Percentiles rank a stretch among this genome's conserved stretches.
These are phyloP conservation scores for Xylaria sp. DNA, from an alignment of 2,329 filamentous ascomycete genomes.

Conservation along the genomic window DNA sequence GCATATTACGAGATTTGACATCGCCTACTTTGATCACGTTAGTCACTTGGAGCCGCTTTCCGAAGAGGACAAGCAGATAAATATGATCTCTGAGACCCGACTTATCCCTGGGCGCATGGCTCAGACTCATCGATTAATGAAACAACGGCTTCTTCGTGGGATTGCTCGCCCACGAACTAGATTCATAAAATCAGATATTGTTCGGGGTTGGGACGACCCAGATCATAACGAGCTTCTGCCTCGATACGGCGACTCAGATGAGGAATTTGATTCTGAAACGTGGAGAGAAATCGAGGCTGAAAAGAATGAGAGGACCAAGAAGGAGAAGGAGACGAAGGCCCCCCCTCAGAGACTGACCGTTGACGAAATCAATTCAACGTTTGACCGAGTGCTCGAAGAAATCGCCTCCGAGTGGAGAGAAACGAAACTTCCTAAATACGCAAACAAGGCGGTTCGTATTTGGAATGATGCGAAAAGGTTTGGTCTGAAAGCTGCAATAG, in stretches of 20 bases:
- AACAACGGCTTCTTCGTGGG: slow-evolving; percentile 37
- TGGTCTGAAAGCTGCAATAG: slow-evolving; percentile 55
- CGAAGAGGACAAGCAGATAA: slow-evolving; percentile 30
- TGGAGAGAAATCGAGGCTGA: slow-evolving; percentile 71
- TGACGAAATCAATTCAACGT: slow-evolving; percentile 60
- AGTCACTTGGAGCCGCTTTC: background rate
- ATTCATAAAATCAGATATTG: slow-evolving; percentile 42
- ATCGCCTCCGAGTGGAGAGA: slow-evolving; percentile 66
- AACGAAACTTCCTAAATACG: slow-evolving; percentile 64
- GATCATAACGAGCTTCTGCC: slow-evolving; percentile 57
- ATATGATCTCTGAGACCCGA: slow-evolving; percentile 19
- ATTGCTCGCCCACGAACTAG: slow-evolving; percentile 7
- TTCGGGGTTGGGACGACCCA: slow-evolving; percentile 43
- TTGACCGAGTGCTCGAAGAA: slow-evolving; percentile 64
- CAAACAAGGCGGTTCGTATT: slow-evolving; percentile 65
- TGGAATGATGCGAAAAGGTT: slow-evolving; percentile 68
- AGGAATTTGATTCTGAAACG: slow-evolving; percentile 67
- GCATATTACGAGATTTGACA: slow-evolving; percentile 43
- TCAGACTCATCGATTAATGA: slow-evolving; percentile 43
- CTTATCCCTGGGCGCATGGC: slow-evolving; percentile 39
- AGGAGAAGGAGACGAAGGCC: slow-evolving; percentile 39
- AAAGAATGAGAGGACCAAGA: slow-evolving; percentile 40
- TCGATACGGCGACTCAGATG: slow-evolving; percentile 64
- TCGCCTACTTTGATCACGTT: slow-evolving; percentile 33
- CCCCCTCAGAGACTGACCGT: slow-evolving; percentile 48